phyloP scores from a whole-genome alignment of 768 basidiomycete genomes.

The Boletus tylopilopsis region DNA sequence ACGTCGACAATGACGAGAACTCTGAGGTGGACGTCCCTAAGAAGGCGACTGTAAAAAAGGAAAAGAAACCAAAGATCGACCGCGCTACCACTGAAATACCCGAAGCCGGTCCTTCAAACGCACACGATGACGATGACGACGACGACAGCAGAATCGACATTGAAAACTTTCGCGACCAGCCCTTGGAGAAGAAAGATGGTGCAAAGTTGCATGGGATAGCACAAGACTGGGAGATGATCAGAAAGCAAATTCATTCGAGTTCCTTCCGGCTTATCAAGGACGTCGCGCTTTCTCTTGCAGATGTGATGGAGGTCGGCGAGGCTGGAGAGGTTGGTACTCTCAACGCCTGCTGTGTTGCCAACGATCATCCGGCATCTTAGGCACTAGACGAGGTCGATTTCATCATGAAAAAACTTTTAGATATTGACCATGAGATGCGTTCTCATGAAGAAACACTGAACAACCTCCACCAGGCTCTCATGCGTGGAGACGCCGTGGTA shows the following conservation, averaged over 20 bases:
- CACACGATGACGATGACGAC: constrained; percentile 31
- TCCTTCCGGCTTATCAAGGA: constrained; percentile 46
- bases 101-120: constrained; percentile 23
- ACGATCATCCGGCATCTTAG: constrained; percentile 30
- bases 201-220: constrained; percentile 54
- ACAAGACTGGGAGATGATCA: constrained; percentile 59
- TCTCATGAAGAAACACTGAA: constrained; percentile 52
- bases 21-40: constrained; percentile 34
- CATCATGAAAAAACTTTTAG: constrained; percentile 66
- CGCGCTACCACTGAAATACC: constrained; percentile 15
- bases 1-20: constrained; percentile 34
- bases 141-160: constrained; percentile 57
- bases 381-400: constrained; percentile 56
- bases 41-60: constrained; percentile 25
- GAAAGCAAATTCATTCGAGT: constrained; percentile 41
- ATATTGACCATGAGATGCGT: constrained; percentile 59
- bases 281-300: constrained; percentile 58
- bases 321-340: constrained; percentile 44
- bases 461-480: constrained; percentile 53
- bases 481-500: constrained; percentile 58
- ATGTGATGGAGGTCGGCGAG: constrained; percentile 53
- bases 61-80: constrained; percentile 28
- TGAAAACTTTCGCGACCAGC: constrained; percentile 60
- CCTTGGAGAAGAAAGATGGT: constrained; percentile 52
- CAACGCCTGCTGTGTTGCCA: neutral